Base-by-base conservation (phyloP, 2,329 filamentous ascomycete genomes). In the Macrophomina phaseolina region DNA sequence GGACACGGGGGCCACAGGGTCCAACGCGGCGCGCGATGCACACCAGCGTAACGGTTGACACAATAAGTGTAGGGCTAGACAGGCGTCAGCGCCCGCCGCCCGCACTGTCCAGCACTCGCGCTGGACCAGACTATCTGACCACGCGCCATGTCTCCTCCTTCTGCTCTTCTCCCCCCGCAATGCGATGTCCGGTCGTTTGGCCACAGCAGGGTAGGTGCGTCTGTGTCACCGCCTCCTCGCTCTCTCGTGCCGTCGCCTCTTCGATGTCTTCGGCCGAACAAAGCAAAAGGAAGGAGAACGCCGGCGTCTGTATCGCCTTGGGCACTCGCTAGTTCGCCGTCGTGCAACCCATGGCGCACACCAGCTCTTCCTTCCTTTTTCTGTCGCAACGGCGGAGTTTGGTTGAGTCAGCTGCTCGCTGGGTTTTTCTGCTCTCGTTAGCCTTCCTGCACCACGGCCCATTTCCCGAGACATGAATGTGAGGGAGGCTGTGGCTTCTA, bases 201-300 rank as follows among this genome's bases (percentile, higher is more conserved):
- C 38, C 55, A 23, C 42, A 45, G 16, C 42, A 23, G 23, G 23
- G 23, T 23, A 23, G 23, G 2, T 5, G 5, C 12, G 5, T 45
- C 2, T 30, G 55, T 58, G 55, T 38, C 36, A 58, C 53, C 8
- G 7, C 38, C 23, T 11, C 23, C 5, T 14, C 11, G 48, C 23
- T 32, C 16, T 32, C 9, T 23, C 23, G 23, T 23, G 23, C 23
- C 48, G 28, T 32, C n/a, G 7, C 18, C 11, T 9, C 11, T 23
- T 23, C 38, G 36, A 49, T 45, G 58, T 30, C 30, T 38, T 62
- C 58, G 58, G 58, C 58, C 58, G 58, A 62, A 62, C 42, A 36
- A 55, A 34, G 52, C 16, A 9, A 38, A 18, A 32, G 18, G 3
- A 7, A 42, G 53, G 9, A 42, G 36, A 38, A 7, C 7, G 36